Conservation (phyloP, 1,284 basidiomycete species). For the Cryptococcus sp. region DNA sequence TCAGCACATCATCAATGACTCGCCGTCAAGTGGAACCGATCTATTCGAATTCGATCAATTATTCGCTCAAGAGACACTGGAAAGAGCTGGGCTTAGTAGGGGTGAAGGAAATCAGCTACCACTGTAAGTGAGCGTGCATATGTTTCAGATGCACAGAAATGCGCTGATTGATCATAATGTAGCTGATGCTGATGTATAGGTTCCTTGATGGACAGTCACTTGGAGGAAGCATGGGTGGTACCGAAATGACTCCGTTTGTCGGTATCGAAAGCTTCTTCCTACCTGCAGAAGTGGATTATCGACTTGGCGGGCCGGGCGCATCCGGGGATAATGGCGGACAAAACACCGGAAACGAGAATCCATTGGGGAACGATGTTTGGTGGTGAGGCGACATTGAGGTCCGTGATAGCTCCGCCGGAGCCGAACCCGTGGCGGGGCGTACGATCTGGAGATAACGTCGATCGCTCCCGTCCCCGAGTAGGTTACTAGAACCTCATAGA, state of each 20-base stretch:
- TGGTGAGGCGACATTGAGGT: no score
- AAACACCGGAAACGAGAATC: conserved; percentile 1
- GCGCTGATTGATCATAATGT: not conserved
- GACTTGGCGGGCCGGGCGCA: conserved; percentile 19
- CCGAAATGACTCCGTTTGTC: conserved; percentile 39
- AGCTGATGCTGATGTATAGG: conserved; percentile 12
- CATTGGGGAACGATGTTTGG: conserved; percentile 15
- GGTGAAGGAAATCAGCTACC: conserved; percentile 43
- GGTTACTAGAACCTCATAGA: no score
- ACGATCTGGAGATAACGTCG: no score
- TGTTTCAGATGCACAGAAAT: not conserved
- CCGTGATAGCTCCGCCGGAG: no score
- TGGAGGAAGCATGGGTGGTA: conserved; percentile 25
- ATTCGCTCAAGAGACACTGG: conserved; percentile 45
- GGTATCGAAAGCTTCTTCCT: conserved; percentile 49
- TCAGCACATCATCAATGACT: conserved; percentile 40
- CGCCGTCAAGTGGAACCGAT: conserved; percentile 38
- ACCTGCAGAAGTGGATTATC: conserved; percentile 39
- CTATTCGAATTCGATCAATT: conserved; percentile 46
- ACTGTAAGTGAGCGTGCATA: conserved; percentile 23
- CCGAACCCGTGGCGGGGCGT: no score
- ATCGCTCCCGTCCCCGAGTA: no score
- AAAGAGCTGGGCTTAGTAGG: conserved; percentile 40
- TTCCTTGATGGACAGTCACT: conserved; percentile 47
- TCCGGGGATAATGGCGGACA: not conserved